These are phyloP conservation scores for Dendrobium nobile DNA, from an alignment of 106 monocot genomes.

Conservation along the genomic window DNA sequence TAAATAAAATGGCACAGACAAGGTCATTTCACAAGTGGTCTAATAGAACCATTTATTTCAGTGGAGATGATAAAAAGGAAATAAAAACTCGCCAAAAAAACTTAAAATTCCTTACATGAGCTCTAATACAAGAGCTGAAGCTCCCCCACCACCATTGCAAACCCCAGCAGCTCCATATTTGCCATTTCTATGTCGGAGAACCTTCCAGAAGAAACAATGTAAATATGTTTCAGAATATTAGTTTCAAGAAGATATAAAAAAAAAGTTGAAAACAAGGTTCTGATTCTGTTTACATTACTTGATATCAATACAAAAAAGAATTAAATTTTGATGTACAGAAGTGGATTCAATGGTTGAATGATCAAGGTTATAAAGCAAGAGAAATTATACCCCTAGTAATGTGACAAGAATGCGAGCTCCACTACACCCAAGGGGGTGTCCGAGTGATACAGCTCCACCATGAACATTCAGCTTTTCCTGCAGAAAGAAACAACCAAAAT, in stretches of 20 bases:
- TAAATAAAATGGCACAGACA: background rate
- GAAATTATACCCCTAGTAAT: slow-evolving; percentile 66
- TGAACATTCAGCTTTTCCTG: slow-evolving; percentile 95
- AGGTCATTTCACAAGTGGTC: background rate
- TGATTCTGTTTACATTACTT: background rate
- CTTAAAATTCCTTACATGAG: slow-evolving; percentile 40
- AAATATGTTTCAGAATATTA: background rate
- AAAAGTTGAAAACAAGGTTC: background rate
- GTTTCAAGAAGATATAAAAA: background rate
- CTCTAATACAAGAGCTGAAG: slow-evolving; percentile 86
- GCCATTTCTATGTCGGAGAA: slow-evolving; percentile 63
- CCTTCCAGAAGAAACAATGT: slow-evolving; percentile 29
- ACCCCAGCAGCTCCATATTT: slow-evolving; percentile 80
- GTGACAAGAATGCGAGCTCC: slow-evolving; percentile 95
- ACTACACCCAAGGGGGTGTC: slow-evolving; percentile 96
- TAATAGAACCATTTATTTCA: background rate
- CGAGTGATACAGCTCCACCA: slow-evolving; percentile 94
- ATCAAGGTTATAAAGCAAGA: background rate
- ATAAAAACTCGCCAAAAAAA: slow-evolving; percentile 22
- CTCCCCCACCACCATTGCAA: slow-evolving; percentile 97
- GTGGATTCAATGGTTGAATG: background rate
- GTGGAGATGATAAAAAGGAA: background rate
- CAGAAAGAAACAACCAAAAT: slow-evolving; percentile 4
- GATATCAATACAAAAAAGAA: background rate
- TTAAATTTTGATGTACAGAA: too few species aligned